phyloP scores from a whole-genome alignment of 352 stramenopile genomes.

The Phytophthora chlamydospora region DNA sequence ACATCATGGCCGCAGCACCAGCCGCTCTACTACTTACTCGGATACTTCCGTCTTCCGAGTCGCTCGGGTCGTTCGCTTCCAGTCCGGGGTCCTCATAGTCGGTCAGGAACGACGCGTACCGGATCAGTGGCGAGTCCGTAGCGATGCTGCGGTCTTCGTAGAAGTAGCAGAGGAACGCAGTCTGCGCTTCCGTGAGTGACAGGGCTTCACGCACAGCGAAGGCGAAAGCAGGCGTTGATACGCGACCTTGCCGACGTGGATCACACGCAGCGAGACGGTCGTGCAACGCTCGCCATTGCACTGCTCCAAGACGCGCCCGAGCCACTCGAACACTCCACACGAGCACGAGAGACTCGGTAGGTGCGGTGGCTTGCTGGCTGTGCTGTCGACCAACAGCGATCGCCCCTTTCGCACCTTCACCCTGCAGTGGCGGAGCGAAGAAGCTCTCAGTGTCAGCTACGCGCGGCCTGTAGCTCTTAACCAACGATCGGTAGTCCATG shows the following conservation, averaged over 20 bases:
- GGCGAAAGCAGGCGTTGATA: conserved; percentile 53
- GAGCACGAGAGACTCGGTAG: conserved; percentile 75
- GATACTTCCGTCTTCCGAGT: conserved; percentile 6
- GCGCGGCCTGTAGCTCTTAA: conserved; percentile 66
- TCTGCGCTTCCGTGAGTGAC: conserved; percentile 64
- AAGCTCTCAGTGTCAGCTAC: conserved; percentile 66
- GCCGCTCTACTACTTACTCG: conserved; percentile 2
- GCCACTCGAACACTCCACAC: conserved; percentile 73
- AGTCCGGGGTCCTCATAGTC: conserved; percentile 76
- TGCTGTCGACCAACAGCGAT: conserved; percentile 41
- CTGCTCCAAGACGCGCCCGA: conserved; percentile 44
- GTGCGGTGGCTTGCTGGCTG: conserved; percentile 54
- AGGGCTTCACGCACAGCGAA: conserved; percentile 51
- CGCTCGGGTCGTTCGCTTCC: conserved; percentile 32
- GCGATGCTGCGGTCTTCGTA: conserved; percentile 77
- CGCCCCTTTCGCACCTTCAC: conserved; percentile 30
- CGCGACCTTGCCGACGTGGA: conserved; percentile 52
- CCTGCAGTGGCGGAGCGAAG: conserved; percentile 38
- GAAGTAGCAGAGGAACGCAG: conserved; percentile 76
- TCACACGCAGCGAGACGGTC: conserved; percentile 60
- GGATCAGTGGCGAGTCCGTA: conserved; percentile 63
- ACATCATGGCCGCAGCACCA: neutral
- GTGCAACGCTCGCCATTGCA: conserved; percentile 57
- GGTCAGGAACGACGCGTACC: conserved; percentile 73
- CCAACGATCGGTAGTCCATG: conserved; percentile 72